Conservation (phyloP, 2,329 filamentous ascomycete species). For the Exophiala sp. region DNA sequence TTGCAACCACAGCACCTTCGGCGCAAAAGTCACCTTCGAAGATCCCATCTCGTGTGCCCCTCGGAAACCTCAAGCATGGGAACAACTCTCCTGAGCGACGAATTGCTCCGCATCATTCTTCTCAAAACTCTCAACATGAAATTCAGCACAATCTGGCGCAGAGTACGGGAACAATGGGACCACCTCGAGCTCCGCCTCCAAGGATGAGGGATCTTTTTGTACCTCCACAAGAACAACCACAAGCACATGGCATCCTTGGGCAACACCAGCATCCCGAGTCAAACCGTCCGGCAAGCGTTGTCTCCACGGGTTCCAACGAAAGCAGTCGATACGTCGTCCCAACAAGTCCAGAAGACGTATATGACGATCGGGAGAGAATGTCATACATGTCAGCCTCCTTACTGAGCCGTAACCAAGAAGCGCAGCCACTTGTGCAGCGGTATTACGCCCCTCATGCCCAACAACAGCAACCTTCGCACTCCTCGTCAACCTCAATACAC, state of each 20-base stretch:
- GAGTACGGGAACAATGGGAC: conserved; percentile 46
- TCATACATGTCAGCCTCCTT: conserved; percentile 46
- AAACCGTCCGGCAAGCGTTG: conserved; percentile 51
- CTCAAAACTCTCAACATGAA: conserved; percentile 18
- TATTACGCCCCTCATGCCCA: conserved; percentile 38
- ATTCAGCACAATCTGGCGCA: conserved; percentile 21
- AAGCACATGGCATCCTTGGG: conserved; percentile 31
- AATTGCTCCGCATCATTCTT: conserved; percentile 40
- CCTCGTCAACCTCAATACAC: conserved; percentile 32
- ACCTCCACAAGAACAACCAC: conserved; percentile 44
- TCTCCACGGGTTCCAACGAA: conserved; percentile 42
- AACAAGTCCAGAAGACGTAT: conserved; percentile 74
- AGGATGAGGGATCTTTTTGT: conserved; percentile 83
- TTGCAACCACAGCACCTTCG: conserved; percentile 21
- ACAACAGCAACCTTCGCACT: conserved; percentile 41
- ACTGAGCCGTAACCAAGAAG: conserved; percentile 34
- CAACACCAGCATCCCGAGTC: conserved; percentile 26
- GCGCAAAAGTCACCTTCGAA: conserved; percentile 46
- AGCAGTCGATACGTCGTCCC: conserved; percentile 48
- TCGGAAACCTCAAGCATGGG: conserved; percentile 46
- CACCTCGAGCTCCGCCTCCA: conserved; percentile 71
- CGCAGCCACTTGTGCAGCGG: conserved; percentile 28
- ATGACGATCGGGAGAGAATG: conserved; percentile 62
- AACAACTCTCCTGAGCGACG: conserved; percentile 79
- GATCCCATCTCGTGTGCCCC: conserved; percentile 46